Evolutionary conservation across 2,329 filamentous ascomycete genomes (phyloP).

Genomic region (Pseudovirgaria hyperparasitica): DNA sequence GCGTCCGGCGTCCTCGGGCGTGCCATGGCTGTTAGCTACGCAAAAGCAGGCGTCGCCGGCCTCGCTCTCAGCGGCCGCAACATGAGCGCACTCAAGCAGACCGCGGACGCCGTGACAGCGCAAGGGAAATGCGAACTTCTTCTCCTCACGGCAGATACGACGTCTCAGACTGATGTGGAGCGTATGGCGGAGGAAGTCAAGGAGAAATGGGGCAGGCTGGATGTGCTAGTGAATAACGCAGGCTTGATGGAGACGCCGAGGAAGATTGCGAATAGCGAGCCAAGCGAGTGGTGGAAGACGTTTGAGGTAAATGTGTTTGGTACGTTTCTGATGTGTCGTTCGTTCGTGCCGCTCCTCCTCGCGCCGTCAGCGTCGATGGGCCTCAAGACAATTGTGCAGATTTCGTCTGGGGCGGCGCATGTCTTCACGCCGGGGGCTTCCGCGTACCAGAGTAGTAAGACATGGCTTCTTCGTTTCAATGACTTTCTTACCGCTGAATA

Average conservation of each 20-base stretch:
- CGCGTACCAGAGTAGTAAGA: slow-evolving; percentile 35
- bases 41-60: not conserved
- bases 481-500: slow-evolving; percentile 33
- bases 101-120: not conserved
- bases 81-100: not conserved
- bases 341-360: slow-evolving; percentile 32
- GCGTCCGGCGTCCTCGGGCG: not conserved
- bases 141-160: not conserved
- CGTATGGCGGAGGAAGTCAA: not conserved
- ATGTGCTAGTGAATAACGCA: slow-evolving; percentile 1
- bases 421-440: not conserved
- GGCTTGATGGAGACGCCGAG: not conserved
- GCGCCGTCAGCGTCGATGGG: slow-evolving; percentile 21
- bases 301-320: slow-evolving; percentile 1
- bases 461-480: slow-evolving; percentile 34
- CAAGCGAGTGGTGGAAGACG: not conserved
- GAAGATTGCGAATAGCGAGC: not conserved
- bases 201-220: not conserved
- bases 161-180: slow-evolving; percentile 1
- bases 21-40: not conserved
- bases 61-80: not conserved
- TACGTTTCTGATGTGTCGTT: slow-evolving; percentile 18
- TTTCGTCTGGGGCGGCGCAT: not conserved
- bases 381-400: slow-evolving; percentile 3
- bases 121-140: not conserved